These are phyloP conservation scores for Xanthoceras sorbifolium DNA, from an alignment of 345 rosid species.

Conservation along the genomic window DNA sequence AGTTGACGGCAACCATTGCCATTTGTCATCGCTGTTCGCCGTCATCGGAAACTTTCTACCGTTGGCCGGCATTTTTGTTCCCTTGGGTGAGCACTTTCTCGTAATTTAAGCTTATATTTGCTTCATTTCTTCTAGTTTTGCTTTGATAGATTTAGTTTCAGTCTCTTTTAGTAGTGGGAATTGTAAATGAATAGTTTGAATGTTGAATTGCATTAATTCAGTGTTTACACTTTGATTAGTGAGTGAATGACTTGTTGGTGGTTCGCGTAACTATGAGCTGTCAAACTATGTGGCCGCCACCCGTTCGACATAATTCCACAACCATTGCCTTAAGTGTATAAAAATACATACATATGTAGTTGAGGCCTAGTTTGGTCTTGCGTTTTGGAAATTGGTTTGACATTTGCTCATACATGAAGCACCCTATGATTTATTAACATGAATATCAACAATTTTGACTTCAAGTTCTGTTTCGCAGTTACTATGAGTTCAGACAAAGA, in stretches of 20 bases:
- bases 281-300: too few relatives aligned
- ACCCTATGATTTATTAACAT: neutral
- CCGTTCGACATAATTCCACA: too few relatives aligned
- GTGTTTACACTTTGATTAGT: too few relatives aligned
- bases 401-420: neutral
- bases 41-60: neutral
- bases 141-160: too few relatives aligned
- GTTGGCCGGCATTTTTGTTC: neutral
- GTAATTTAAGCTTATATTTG: neutral
- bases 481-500: conserved; percentile 50
- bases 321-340: neutral
- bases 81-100: neutral
- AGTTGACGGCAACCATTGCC: too few relatives aligned
- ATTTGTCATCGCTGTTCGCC: too few relatives aligned
- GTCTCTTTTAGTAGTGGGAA: too few relatives aligned
- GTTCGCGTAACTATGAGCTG: too few relatives aligned
- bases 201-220: too few relatives aligned
- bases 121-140: neutral
- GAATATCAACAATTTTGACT: neutral
- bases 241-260: too few relatives aligned
- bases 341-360: neutral
- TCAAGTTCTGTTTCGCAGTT: neutral
- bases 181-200: too few relatives aligned
- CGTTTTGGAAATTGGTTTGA: too few relatives aligned
- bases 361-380: neutral